Evolutionary conservation across 768 basidiomycete species (phyloP).

Genomic region (Lyophyllum shimeji): DNA sequence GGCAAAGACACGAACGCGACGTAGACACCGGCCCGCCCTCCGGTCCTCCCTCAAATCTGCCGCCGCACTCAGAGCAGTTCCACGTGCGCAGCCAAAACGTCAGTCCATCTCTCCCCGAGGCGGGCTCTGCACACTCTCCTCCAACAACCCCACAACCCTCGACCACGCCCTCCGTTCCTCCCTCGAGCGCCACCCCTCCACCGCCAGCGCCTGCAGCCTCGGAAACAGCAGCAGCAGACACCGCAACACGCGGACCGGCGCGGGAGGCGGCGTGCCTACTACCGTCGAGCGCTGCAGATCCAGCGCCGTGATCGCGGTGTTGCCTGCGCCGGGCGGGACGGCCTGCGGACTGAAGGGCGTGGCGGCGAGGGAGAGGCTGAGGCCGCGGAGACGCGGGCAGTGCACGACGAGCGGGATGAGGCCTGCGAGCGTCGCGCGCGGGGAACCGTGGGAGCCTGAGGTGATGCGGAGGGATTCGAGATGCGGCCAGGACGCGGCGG

Average conservation of each 20-base stretch:
- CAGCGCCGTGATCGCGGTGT: not conserved
- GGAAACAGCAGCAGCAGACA: not conserved
- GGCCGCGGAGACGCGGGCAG: not conserved
- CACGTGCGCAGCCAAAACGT: too few relatives aligned
- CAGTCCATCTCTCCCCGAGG: too few relatives aligned
- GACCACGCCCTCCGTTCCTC: too few relatives aligned
- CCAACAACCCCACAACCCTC: too few relatives aligned
- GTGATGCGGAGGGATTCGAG: not conserved
- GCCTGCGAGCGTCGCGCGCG: not conserved
- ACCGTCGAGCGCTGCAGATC: not conserved
- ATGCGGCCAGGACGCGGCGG: not conserved
- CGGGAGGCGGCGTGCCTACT: too few relatives aligned
- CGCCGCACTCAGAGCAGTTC: too few relatives aligned
- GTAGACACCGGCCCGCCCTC: too few relatives aligned
- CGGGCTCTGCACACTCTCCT: too few relatives aligned
- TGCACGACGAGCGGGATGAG: not conserved
- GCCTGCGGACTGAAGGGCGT: not conserved
- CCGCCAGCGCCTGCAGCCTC: not conserved
- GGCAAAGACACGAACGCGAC: too few relatives aligned
- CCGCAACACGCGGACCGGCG: not conserved
- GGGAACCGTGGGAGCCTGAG: not conserved
- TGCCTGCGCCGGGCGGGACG: not conserved
- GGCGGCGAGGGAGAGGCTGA: not conserved
- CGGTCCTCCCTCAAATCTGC: too few relatives aligned
- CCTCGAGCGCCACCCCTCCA: too few relatives aligned